A percentile compares a stretch with the other conserved stretches of the same genome.
These are phyloP conservation scores for Fusarium caatingaense DNA, from an alignment of 2,329 filamentous ascomycete genomes.

Conservation along the genomic window DNA sequence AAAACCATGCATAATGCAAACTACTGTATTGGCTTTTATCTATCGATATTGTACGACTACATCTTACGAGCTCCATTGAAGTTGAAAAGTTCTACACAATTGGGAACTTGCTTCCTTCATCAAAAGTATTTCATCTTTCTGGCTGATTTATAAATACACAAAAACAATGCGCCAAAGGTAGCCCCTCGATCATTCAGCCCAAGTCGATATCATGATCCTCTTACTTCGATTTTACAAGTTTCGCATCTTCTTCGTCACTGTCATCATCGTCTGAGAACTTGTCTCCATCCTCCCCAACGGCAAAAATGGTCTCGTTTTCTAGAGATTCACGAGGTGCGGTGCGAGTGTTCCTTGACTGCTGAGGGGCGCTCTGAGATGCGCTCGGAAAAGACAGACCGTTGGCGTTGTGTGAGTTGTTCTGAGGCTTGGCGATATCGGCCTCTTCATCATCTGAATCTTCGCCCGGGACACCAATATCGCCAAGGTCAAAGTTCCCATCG, in stretches of 20 bases:
- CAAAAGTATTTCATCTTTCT: constrained; percentile 25
- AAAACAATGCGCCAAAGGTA: constrained; percentile 20
- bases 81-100: constrained; percentile 1
- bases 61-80: constrained; percentile 2
- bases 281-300: constrained; percentile 86
- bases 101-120: constrained; percentile 37
- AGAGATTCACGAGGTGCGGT: constrained; percentile 65
- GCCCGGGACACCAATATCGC: constrained; percentile 83
- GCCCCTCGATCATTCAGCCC: constrained; percentile 4
- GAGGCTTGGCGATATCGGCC: constrained; percentile 58
- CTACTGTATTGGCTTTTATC: constrained; percentile 16
- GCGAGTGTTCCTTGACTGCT: constrained; percentile 43
- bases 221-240: constrained; percentile 62
- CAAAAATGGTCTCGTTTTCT: constrained; percentile 96
- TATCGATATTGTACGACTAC: constrained; percentile 7
- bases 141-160: constrained; percentile 39
- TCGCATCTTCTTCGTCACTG: constrained; percentile 63
- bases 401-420: constrained; percentile 39
- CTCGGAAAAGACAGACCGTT: constrained; percentile 44
- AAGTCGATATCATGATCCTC: constrained; percentile 5
- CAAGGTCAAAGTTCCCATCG: constrained; percentile 93
- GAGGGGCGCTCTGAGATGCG: constrained; percentile 39
- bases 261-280: constrained; percentile 86
- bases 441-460: constrained; percentile 69
- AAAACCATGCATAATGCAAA: constrained; percentile 23